phyloP scores from a whole-genome alignment of 331 rosid genomes.

The Rosa hybrid region DNA sequence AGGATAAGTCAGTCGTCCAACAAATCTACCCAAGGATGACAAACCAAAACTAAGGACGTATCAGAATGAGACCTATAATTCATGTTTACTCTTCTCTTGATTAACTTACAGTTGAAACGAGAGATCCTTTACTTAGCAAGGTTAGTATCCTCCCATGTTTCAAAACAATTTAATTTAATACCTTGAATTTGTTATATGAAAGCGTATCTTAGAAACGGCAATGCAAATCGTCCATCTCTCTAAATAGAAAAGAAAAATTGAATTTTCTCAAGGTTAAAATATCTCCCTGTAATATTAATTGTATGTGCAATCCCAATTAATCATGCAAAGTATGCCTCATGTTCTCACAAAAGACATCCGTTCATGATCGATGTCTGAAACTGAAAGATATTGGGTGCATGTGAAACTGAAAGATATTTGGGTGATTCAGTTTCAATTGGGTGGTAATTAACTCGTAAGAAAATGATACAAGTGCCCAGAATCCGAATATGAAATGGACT shows the following conservation, averaged over 20 bases:
- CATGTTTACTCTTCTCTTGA: not conserved
- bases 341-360: not conserved
- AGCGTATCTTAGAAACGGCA: too few species aligned
- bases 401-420: too few species aligned
- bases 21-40: not conserved
- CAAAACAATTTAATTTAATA: not conserved
- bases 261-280: not conserved
- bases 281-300: not conserved
- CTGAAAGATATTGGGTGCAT: too few species aligned
- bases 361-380: too few species aligned
- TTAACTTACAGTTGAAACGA: not conserved
- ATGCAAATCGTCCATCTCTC: too few species aligned
- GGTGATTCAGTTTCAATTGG: too few species aligned
- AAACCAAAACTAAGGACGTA: not conserved
- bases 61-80: too few species aligned
- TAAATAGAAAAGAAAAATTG: too few species aligned
- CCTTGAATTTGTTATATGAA: not conserved
- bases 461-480: too few species aligned
- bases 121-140: not conserved
- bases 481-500: too few species aligned
- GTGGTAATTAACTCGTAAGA: too few species aligned
- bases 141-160: not conserved
- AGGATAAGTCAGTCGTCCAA: too few species aligned
- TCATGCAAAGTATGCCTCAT: not conserved
- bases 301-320: not conserved